Evolutionary conservation across 106 monocot species (phyloP), one percentile per base, ranked within the genome.

Genomic region (Narthecium ossifragum): DNA sequence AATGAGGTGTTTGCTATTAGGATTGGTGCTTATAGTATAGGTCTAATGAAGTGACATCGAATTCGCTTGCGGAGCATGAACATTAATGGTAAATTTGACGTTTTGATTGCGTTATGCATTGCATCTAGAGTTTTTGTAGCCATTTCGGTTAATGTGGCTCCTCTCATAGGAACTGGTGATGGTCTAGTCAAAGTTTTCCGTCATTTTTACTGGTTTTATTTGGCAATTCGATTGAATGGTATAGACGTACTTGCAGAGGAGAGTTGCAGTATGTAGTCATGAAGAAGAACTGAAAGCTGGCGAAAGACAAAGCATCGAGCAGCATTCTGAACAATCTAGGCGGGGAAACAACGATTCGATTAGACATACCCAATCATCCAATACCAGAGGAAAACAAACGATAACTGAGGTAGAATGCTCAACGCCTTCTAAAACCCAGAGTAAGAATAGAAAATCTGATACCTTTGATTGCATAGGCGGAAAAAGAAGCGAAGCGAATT

Each of bases 401-500:
- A 37, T 82, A 52, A 76, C 82, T 4, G 84, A 88, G 88, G 92
- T 92, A 63, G 10, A 66, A 17, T 37, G 12, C 52, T 71, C 15
- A 46, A 55, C 10, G 12, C 2, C 22, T 28, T 37, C 17, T 6
- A 31, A 32, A 25, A 9, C 5, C n/a, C 4, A 31, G 2, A 11
- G 6, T 33, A 18, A 2, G 22, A 5, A 12, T 51, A 31, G 25
- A 8, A 52, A 23, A 10, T 39, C 7, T 24, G 31, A 10, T 15
- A 18, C n/a, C 14, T 57, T 31, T 1, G 7, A 3, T 8, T 61
- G 17, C 46, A 17, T 66, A 94, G 94, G 90, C 67, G 49, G 94
- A 94, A 70, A 89, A 63, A 54, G 94, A 86, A 63, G 80, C 80
- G 6, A 86, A 72, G 60, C 83, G 78, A 45, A 36, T 90, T 27